These are phyloP conservation scores for Candida pseudofarinosa DNA, from an alignment of 805 yeast genomes.

Conservation along the genomic window DNA sequence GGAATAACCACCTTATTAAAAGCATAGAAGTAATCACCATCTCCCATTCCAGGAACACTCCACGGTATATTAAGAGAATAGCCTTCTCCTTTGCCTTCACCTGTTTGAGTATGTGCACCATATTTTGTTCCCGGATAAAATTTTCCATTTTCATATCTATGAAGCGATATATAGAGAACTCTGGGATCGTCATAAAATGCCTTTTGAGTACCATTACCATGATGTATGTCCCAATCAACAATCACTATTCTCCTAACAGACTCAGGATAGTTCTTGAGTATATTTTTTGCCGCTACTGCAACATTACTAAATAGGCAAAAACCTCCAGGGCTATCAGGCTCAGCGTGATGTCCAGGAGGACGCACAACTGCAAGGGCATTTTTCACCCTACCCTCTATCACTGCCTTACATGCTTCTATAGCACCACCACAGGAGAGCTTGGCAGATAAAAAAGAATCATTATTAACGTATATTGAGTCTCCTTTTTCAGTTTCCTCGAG, in stretches of 20 bases:
- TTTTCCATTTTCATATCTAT: slow-evolving; percentile 86
- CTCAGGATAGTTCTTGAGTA: slow-evolving; percentile 80
- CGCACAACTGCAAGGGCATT: slow-evolving; percentile 92
- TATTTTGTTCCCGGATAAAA: slow-evolving; percentile 93
- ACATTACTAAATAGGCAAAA: slow-evolving; percentile 95
- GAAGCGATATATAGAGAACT: slow-evolving; percentile 86
- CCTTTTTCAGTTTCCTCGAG: slow-evolving; percentile 84
- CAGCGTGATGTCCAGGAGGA: slow-evolving; percentile 99
- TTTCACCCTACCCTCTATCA: slow-evolving; percentile 86
- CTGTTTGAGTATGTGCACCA: slow-evolving; percentile 77
- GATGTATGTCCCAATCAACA: slow-evolving; percentile 98
- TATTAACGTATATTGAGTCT: slow-evolving; percentile 92
- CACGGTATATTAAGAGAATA: slow-evolving; percentile 89
- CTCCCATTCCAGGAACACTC: slow-evolving; percentile 88
- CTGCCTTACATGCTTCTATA: slow-evolving; percentile 93
- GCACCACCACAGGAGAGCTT: slow-evolving; percentile 94
- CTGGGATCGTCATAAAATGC: slow-evolving; percentile 86
- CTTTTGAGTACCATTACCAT: slow-evolving; percentile 97
- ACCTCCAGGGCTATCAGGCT: slow-evolving; percentile 96
- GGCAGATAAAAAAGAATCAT: slow-evolving; percentile 83
- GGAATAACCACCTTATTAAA: slow-evolving; percentile 85
- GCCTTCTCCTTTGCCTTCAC: slow-evolving; percentile 85
- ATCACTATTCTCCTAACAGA: slow-evolving; percentile 78
- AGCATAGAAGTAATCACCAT: slow-evolving; percentile 92
- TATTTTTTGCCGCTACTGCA: slow-evolving; percentile 91